Evolutionary conservation across 2,329 filamentous ascomycete genomes (phyloP).

Genomic region (Xylariaceae sp.): DNA sequence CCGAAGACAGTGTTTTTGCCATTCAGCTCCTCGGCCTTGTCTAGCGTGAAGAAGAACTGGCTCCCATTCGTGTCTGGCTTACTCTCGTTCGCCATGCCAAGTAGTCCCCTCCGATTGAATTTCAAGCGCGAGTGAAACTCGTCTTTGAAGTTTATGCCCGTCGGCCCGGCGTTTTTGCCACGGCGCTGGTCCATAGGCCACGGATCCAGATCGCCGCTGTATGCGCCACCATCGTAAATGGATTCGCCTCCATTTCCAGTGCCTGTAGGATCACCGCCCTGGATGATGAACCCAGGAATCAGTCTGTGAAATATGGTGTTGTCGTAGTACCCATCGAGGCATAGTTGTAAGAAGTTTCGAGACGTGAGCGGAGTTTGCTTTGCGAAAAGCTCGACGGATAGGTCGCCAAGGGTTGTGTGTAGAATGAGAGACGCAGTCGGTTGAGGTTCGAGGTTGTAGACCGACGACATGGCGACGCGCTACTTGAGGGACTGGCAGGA

Average conservation of each 20-base stretch:
- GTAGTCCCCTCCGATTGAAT: constrained; percentile 81
- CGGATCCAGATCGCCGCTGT: constrained; percentile 65
- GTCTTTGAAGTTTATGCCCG: constrained; percentile 63
- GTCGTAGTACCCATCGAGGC: constrained; percentile 91
- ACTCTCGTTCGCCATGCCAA: constrained; percentile 95
- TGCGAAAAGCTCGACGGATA: constrained; percentile 89
- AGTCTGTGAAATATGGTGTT: constrained; percentile 91
- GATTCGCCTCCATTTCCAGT: constrained; percentile 88
- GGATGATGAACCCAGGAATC: constrained; percentile 85
- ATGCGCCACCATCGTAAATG: constrained; percentile 81
- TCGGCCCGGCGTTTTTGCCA: constrained; percentile 55
- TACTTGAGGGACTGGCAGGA: neutral
- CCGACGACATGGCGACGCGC: constrained; percentile 62
- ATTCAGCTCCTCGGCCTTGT: constrained; percentile 75
- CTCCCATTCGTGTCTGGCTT: constrained; percentile 76
- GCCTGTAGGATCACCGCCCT: constrained; percentile 90
- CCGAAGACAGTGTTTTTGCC: constrained; percentile 93
- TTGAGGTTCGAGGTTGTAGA: constrained; percentile 92
- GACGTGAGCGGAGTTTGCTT: constrained; percentile 88
- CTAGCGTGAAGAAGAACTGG: constrained; percentile 95
- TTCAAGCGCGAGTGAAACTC: constrained; percentile 90
- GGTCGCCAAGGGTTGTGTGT: constrained; percentile 82
- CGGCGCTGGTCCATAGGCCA: constrained; percentile 61
- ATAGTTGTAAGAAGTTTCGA: constrained; percentile 93
- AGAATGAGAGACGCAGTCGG: constrained; percentile 88